phyloP scores from a whole-genome alignment of 1,284 basidiomycete genomes.

The Ganoderma sinense region DNA sequence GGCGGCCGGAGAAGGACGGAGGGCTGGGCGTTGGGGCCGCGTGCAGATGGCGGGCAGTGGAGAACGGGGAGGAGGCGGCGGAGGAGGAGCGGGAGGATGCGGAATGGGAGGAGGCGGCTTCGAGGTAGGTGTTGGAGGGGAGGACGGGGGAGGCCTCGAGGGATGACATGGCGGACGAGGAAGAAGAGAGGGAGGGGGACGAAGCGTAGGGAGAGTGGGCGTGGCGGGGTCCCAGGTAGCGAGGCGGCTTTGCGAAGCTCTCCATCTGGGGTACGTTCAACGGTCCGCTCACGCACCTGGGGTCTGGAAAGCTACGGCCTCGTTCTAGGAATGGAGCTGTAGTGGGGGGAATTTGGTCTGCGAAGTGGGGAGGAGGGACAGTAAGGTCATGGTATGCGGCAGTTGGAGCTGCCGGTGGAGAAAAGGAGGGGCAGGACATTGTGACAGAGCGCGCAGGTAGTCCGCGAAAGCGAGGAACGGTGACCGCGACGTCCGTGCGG shows the following conservation, averaged over 20 bases:
- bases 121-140: too few species aligned
- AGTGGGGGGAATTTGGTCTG: neutral
- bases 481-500: neutral
- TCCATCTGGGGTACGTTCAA: too few species aligned
- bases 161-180: neutral
- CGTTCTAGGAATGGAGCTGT: neutral
- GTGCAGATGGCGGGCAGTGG: neutral
- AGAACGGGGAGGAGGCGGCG: neutral
- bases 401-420: neutral
- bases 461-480: neutral
- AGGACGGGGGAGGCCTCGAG: neutral
- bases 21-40: neutral
- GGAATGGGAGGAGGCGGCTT: too few species aligned
- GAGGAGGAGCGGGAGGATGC: conserved; percentile 2
- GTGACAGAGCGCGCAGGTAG: neutral
- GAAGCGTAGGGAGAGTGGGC: neutral
- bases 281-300: neutral
- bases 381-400: neutral
- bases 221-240: neutral
- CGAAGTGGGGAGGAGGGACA: neutral
- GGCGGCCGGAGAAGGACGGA: neutral
- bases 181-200: neutral
- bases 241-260: too few species aligned
- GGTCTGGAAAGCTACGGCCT: neutral
- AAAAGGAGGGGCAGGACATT: neutral